Evolutionary conservation across 2,329 filamentous ascomycete species (phyloP), one percentile per base, ranked within the genome.

Genomic region (Pestalotiopsis sp.): DNA sequence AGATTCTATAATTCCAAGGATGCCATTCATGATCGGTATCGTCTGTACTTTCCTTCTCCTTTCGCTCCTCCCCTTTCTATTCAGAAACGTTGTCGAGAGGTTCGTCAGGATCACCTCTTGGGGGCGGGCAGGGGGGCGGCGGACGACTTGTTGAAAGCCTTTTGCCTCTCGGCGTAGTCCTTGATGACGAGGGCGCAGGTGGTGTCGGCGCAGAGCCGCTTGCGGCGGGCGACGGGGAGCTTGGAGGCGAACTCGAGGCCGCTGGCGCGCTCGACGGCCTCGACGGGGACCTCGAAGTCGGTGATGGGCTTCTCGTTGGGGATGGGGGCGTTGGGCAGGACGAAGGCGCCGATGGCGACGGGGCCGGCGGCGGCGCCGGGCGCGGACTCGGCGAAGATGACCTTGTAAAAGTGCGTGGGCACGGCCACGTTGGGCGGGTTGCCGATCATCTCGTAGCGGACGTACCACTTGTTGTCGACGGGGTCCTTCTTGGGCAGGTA

Each of bases 391-490:
- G 93, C 96, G 76, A 96, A 97, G 74, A 99, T 96, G 77, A 99
- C 94, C 85, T 99, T 99, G 88, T 97, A 99, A 83, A 99, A 99
- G 81, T 99, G 96, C 25, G 96, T 99, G 3, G 96, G 96, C 66
- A 99, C 96, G 31, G 96, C 95, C 67, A 99, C 92, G 76, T 94
- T 97, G 7, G 96, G 95, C 72, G 96, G 96, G 78, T 87, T 92
- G 52, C 96, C 96, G 74, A 99, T 97, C 69, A 99, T 92, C 84
- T 99, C 96, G 84, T 99, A 98, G 70, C 87, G 91, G 69, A 98
- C 94, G 73, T 94, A 92, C 94, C 95, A 99, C 85, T 98, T 98
- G 74, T 93, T 92, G 83, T 98, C 96, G 68, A 82, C 81, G 4
- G 90, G 86, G 73, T 97, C 94, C 69, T 91, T 89, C 80, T 92